A percentile compares a stretch with the other conserved stretches of the same genome.
Conservation (phyloP, 73 alveolate genomes). For the Paraurostyla sp. region DNA sequence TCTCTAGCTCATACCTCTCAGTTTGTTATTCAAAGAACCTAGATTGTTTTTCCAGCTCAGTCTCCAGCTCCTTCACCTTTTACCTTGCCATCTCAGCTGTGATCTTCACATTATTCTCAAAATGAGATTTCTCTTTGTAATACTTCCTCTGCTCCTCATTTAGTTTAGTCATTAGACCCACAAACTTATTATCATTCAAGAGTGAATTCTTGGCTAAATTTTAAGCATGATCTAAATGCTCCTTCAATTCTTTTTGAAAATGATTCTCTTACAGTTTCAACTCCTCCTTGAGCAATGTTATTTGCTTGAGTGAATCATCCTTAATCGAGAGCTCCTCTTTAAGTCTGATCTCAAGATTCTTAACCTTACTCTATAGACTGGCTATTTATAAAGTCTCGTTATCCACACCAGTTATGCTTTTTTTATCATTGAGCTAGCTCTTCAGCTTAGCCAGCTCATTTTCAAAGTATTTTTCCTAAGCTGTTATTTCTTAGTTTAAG, state of each 20-base stretch:
- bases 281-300: slow-evolving; percentile 43
- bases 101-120: slow-evolving; percentile 15
- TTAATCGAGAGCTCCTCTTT: background rate
- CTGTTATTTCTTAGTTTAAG: slow-evolving; percentile 10
- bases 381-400: slow-evolving; percentile 4
- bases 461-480: slow-evolving; percentile 37
- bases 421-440: background rate
- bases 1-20: slow-evolving; percentile 52
- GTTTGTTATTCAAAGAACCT: slow-evolving; percentile 45
- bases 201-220: slow-evolving; percentile 46
- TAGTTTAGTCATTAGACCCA: slow-evolving; percentile 57
- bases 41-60: slow-evolving; percentile 49
- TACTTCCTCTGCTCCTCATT: slow-evolving; percentile 61
- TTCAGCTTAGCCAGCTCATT: background rate
- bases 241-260: slow-evolving; percentile 42
- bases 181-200: slow-evolving; percentile 59
- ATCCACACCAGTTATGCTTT: background rate
- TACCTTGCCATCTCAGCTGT: slow-evolving; percentile 56
- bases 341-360: background rate
- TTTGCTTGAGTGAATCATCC: slow-evolving; percentile 21
- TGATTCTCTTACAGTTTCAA: slow-evolving; percentile 45
- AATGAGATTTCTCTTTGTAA: slow-evolving; percentile 47
- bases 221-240: slow-evolving; percentile 16
- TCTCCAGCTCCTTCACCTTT: slow-evolving; percentile 64
- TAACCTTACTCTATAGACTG: background rate